Evolutionary conservation across 768 basidiomycete species (phyloP).

Genomic region (Plicaturopsis crispa): DNA sequence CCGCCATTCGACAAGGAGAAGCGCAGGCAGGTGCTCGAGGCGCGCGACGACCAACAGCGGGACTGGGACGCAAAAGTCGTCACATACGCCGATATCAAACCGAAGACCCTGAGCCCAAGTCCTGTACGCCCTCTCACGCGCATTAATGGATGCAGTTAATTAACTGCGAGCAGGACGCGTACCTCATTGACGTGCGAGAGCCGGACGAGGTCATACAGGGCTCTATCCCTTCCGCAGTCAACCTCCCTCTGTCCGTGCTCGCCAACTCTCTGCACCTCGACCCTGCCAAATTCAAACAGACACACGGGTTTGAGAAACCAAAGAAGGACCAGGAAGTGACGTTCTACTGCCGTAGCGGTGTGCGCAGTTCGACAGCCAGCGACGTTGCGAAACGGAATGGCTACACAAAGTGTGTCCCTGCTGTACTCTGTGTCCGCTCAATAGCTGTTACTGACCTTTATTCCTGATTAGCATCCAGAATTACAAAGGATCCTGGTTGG

Average conservation of each 20-base stretch:
- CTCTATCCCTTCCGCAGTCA: constrained; percentile 87
- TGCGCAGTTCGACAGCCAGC: constrained; percentile 72
- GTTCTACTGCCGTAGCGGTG: constrained; percentile 89
- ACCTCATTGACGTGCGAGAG: constrained; percentile 88
- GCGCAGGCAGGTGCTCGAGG: too few species aligned
- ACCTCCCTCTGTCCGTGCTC: constrained; percentile 79
- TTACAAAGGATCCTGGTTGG: constrained; percentile 84
- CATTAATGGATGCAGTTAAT: constrained; percentile 5
- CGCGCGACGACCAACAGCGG: constrained; percentile 38
- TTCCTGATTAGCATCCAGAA: constrained; percentile 44
- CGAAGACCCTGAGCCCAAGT: constrained; percentile 69
- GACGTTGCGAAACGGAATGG: constrained; percentile 80
- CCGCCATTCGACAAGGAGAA: too few species aligned
- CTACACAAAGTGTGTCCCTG: constrained; percentile 58
- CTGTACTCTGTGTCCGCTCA: constrained; percentile 2
- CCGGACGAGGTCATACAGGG: constrained; percentile 88
- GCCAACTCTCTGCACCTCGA: constrained; percentile 54
- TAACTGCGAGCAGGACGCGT: constrained; percentile 43
- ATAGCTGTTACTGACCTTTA: not conserved
- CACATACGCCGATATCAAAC: constrained; percentile 76
- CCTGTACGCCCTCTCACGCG: constrained; percentile 31
- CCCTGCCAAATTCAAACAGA: constrained; percentile 47
- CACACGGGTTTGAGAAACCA: constrained; percentile 73
- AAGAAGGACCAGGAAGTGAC: constrained; percentile 63
- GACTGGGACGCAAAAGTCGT: constrained; percentile 76